Base-by-base conservation (phyloP, 495 filamentous ascomycete genomes). In the Daldinia vernicosa region DNA sequence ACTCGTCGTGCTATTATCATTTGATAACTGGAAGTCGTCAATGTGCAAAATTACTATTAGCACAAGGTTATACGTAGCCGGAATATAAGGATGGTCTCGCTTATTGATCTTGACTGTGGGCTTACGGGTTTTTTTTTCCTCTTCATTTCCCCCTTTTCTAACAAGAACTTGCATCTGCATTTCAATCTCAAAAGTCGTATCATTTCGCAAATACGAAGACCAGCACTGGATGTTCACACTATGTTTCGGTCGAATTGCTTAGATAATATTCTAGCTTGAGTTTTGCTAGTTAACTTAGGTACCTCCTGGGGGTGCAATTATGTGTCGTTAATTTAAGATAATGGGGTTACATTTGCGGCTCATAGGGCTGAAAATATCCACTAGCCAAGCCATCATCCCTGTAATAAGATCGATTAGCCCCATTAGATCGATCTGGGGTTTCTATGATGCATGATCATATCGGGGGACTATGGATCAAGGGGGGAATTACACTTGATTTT, bases 311-410 rank as follows among this genome's bases (percentile, higher is more conserved):
- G n/a, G n/a, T n/a, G n/a, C n/a, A n/a, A n/a, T n/a, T n/a, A n/a
- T n/a, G n/a, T 56, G 70, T 67, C 47, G 70, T 72, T 57, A 39
- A 27, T 61, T 72, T 72, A 68, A 50, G 39, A 39, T 72, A 15
- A 9, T 28, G 4, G 27, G 28, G 60, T 68, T 57, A 27, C 60
- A 72, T 68, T 45, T 65, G 70, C 54, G 70, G 64, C 70, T 72
- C 54, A 28, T 72, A 72, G 64, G 69, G 69, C 69, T 72, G 45
- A 60, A 4, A 22, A 60, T 62, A 52, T 22, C 56, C 40, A 28
- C 66, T 62, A 51, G 27, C 60, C 30, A 58, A 64, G 54, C 55
- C 56, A 57, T 5, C n/a, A 12, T 40, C 19, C 19, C 56, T 43
- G 56, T 17, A 47, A 59, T 43, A 53, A 66, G 51, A 57, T 56